Evolutionary conservation across 2,329 filamentous ascomycete species (phyloP).

Genomic region (Nannizziopsis barbatae): DNA sequence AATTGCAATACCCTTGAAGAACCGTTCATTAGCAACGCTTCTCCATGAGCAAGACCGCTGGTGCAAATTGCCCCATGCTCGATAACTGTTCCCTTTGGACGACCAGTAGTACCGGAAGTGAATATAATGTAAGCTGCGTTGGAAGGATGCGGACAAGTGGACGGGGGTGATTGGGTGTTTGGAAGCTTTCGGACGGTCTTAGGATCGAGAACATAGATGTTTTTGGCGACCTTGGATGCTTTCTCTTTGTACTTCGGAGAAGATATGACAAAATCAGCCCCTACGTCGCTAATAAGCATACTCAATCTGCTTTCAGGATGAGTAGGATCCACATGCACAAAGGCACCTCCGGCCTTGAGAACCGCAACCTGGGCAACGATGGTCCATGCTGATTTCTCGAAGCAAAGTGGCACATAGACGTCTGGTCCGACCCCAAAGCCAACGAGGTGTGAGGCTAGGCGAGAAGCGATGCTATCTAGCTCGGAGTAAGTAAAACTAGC

Average conservation of each 20-base stretch:
- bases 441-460: constrained; percentile 28
- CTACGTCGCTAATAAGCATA: constrained; percentile 28
- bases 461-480: constrained; percentile 30
- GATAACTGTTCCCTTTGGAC: constrained; percentile 51
- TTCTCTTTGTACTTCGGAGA: constrained; percentile 24
- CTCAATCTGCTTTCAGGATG: constrained; percentile 30
- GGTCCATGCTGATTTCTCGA: constrained; percentile 37
- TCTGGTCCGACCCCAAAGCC: constrained; percentile 31
- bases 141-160: constrained; percentile 15
- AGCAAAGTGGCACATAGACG: constrained; percentile 31
- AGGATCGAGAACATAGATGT: constrained; percentile 23
- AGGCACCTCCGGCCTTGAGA: constrained; percentile 34
- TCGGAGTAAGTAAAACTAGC: constrained; percentile 28
- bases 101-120: constrained; percentile 46
- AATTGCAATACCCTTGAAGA: constrained; percentile 49
- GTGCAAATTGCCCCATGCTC: constrained; percentile 50
- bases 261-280: constrained; percentile 26
- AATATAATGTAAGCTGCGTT: constrained; percentile 50
- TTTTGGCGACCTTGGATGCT: constrained; percentile 22
- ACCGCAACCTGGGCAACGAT: constrained; percentile 33
- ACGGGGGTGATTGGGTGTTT: constrained; percentile 16
- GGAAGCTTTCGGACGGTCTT: constrained; percentile 22
- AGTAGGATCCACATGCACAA: constrained; percentile 33
- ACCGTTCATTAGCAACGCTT: constrained; percentile 41
- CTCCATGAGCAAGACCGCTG: constrained; percentile 42